Percentiles rank a stretch among this genome's conserved stretches.
Evolutionary conservation across 176 grass and related monocot genomes (phyloP).

Genomic region (Rhynchospora breviuscula): DNA sequence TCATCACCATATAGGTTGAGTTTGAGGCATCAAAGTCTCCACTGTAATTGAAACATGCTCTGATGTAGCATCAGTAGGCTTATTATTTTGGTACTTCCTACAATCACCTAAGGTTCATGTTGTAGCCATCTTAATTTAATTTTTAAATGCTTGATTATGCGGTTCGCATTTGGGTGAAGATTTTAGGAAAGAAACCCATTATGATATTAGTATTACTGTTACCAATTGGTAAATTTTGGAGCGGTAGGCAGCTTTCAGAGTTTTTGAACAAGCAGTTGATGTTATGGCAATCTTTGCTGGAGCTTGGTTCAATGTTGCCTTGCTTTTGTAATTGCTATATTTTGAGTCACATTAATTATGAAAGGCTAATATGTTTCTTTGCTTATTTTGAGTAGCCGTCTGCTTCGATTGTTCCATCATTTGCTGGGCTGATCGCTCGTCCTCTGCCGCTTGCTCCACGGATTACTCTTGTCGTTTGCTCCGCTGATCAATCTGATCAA

Average conservation of each 20-base stretch:
- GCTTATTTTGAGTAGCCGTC: slow-evolving; percentile 25
- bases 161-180: background rate
- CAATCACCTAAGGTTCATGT: background rate
- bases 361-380: background rate
- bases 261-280: background rate
- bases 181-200: background rate
- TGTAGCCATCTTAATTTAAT: background rate
- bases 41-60: too few species aligned
- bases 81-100: background rate
- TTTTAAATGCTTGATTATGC: background rate
- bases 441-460: too few species aligned
- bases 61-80: too few species aligned
- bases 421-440: too few species aligned
- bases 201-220: background rate
- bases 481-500: too few species aligned
- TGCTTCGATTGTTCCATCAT: too few species aligned
- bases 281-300: background rate
- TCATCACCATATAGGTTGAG: too few species aligned
- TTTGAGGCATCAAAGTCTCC: too few species aligned
- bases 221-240: too few species aligned
- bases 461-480: too few species aligned
- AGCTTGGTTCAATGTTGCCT: background rate
- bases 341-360: background rate
- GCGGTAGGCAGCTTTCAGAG: too few species aligned
- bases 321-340: background rate